Evolutionary conservation across 2,329 filamentous ascomycete genomes (phyloP).

Genomic region (Apiospora koreana): DNA sequence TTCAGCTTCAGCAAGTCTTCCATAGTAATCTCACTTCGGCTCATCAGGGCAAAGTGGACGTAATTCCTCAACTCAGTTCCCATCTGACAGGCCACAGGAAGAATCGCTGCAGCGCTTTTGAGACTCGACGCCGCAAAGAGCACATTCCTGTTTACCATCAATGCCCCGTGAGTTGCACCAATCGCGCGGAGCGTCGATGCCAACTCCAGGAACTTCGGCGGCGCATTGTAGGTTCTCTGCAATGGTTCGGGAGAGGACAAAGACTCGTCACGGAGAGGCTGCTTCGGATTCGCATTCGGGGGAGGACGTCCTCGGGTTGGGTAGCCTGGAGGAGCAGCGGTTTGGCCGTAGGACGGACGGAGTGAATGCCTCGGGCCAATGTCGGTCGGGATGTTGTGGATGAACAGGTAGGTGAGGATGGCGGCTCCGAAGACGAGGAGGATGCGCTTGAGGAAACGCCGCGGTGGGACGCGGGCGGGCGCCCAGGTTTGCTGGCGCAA

Average conservation of each 20-base stretch:
- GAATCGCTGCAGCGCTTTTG: constrained; percentile 68
- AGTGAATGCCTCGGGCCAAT: constrained; percentile 39
- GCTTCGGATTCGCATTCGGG: not conserved
- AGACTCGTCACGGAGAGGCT: not conserved
- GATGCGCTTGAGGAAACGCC: constrained; percentile 57
- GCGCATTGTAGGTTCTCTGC: constrained; percentile 63
- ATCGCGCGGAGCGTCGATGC: constrained; percentile 63
- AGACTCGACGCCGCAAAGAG: constrained; percentile 78
- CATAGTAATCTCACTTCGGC: constrained; percentile 69
- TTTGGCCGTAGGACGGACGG: constrained; percentile 31
- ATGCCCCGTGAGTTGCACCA: constrained; percentile 51
- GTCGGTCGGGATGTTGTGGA: constrained; percentile 60
- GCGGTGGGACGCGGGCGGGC: constrained; percentile 44
- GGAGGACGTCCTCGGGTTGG: not conserved
- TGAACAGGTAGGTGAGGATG: constrained; percentile 61
- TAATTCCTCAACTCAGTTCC: constrained; percentile 65
- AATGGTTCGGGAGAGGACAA: constrained; percentile 2
- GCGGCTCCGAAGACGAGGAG: constrained; percentile 47
- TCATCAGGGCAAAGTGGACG: constrained; percentile 82
- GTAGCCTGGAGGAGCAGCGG: not conserved
- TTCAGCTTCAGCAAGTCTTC: constrained; percentile 74
- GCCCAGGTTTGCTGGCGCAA: constrained; percentile 41
- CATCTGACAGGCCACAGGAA: constrained; percentile 90
- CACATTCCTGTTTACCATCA: constrained; percentile 65
- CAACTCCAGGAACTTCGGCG: constrained; percentile 68